Evolutionary conservation across 768 basidiomycete species (phyloP).

Genomic region (Epithele typhae): DNA sequence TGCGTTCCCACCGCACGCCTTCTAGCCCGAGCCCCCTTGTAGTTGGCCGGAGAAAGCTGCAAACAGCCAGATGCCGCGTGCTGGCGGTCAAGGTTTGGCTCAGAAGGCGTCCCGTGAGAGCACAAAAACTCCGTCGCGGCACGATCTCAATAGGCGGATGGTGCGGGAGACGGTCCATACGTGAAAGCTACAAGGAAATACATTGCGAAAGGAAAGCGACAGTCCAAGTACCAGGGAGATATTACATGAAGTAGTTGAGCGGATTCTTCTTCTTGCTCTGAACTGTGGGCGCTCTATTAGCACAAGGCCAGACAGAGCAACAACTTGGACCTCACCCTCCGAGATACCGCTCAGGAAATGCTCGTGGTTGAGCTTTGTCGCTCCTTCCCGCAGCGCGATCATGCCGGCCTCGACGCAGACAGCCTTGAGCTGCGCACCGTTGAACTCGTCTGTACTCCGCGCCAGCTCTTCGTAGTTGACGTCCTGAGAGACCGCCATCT

Average conservation of each 20-base stretch:
- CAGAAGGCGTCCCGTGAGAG: too few relatives aligned
- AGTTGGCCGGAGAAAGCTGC: too few relatives aligned
- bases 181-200: too few relatives aligned
- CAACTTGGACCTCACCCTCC: conserved; percentile 51
- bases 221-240: conserved; percentile 1
- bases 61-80: too few relatives aligned
- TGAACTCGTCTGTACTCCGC: conserved; percentile 96
- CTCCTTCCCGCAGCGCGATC: conserved; percentile 95
- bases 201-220: conserved; percentile 2
- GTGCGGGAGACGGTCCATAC: too few relatives aligned
- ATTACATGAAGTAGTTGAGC: conserved; percentile 88
- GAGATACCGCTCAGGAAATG: conserved; percentile 93
- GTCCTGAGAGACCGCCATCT: conserved; percentile 83
- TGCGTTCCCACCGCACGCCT: too few relatives aligned
- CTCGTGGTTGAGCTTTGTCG: conserved; percentile 84
- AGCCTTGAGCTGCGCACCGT: conserved; percentile 94
- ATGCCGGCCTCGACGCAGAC: conserved; percentile 99
- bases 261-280: conserved; percentile 99
- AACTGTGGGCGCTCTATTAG: too few relatives aligned
- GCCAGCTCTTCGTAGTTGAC: conserved; percentile 98
- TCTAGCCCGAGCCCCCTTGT: too few relatives aligned
- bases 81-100: too few relatives aligned
- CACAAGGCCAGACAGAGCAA: conserved; percentile 24
- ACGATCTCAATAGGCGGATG: too few relatives aligned
- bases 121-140: too few relatives aligned